phyloP scores from a whole-genome alignment of 768 basidiomycete species.

The Boletus rubescentipes region DNA sequence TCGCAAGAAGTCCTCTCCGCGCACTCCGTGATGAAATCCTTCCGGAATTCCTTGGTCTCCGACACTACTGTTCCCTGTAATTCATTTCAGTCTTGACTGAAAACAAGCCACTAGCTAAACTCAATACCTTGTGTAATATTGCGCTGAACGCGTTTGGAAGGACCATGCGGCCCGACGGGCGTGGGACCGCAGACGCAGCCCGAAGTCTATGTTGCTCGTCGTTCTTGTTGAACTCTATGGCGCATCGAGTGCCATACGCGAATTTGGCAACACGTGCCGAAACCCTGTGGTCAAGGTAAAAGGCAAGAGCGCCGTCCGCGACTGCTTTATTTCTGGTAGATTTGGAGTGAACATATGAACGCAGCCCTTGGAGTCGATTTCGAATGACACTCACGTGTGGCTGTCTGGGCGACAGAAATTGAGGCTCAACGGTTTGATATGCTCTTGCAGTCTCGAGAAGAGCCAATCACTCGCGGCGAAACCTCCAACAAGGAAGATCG shows the following conservation, averaged over 20 bases:
- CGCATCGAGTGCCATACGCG: conserved; percentile 38
- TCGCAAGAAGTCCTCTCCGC: conserved; percentile 29
- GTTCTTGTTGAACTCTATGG: conserved; percentile 28
- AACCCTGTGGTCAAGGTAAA: conserved; percentile 44
- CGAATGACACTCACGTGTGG: conserved; percentile 41
- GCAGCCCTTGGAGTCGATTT: not conserved
- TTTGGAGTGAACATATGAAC: not conserved
- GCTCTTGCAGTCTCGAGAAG: conserved; percentile 30
- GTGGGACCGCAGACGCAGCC: conserved; percentile 27
- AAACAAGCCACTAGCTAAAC: not conserved
- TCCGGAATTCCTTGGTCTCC: conserved; percentile 32
- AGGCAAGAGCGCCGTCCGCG: conserved; percentile 44
- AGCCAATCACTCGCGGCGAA: conserved; percentile 47
- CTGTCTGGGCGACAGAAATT: conserved; percentile 50
- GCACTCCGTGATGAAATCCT: conserved; percentile 32
- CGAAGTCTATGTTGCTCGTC: conserved; percentile 32
- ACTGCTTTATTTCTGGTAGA: conserved; percentile 45
- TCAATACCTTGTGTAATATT: conserved; percentile 31
- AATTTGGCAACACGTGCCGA: conserved; percentile 38
- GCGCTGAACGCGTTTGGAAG: conserved; percentile 34
- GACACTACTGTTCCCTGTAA: conserved; percentile 29
- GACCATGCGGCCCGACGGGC: conserved; percentile 32
- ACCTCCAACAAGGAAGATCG: conserved; percentile 45
- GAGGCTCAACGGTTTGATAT: conserved; percentile 36
- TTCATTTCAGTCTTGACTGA: not conserved